These are phyloP conservation scores for Adenanthera pavonina DNA, from an alignment of 306 rosid species.

Conservation along the genomic window DNA sequence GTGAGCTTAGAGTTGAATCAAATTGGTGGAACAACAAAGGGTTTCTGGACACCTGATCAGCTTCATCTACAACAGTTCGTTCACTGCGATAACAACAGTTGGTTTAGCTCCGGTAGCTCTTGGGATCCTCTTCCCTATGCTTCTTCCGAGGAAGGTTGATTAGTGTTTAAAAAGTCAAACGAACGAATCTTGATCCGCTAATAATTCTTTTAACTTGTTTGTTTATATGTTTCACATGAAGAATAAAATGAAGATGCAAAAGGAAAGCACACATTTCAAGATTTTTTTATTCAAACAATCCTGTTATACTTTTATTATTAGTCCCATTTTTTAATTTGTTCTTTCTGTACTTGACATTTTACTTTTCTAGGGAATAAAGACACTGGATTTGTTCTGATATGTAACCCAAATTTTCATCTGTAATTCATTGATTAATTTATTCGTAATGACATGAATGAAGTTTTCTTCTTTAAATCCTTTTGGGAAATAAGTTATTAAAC, in stretches of 20 bases:
- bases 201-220: constrained; percentile 38
- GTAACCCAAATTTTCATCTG: neutral
- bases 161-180: neutral
- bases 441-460: neutral
- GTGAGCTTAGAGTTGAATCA: constrained; percentile 40
- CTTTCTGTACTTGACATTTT: neutral
- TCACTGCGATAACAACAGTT: constrained; percentile 45
- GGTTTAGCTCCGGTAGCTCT: constrained; percentile 49
- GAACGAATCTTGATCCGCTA: constrained; percentile 1
- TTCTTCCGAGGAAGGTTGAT: constrained; percentile 53
- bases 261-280: too few relatives aligned
- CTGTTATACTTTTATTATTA: too few relatives aligned
- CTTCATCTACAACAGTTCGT: constrained; percentile 33
- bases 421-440: neutral
- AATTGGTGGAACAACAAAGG: constrained; percentile 37
- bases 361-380: neutral
- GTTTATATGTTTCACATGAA: constrained; percentile 1
- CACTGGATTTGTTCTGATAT: neutral
- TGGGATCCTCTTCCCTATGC: constrained; percentile 55
- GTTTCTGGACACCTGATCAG: constrained; percentile 45
- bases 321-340: too few relatives aligned
- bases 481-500: neutral
- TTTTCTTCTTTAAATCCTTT: neutral
- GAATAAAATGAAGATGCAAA: neutral
- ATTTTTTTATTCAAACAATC: too few relatives aligned